Percentiles rank a stretch among this genome's conserved stretches.
These are phyloP conservation scores for Fagus crenata DNA, from an alignment of 306 rosid species.

Conservation along the genomic window DNA sequence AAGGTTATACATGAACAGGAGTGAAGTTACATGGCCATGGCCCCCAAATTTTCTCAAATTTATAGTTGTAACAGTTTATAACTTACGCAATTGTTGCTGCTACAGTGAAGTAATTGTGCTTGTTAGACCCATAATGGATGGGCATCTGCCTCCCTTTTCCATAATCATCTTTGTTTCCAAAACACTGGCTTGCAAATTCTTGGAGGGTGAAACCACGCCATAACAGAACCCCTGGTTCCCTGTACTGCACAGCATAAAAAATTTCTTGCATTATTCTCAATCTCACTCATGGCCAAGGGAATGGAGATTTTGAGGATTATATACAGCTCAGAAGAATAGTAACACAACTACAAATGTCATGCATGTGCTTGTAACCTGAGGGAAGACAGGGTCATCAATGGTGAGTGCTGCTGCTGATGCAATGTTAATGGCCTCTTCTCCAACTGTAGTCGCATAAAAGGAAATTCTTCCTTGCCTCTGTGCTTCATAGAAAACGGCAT, in stretches of 20 bases:
- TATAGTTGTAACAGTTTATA: conserved; percentile 4
- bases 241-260: conserved; percentile 55
- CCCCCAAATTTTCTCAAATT: background rate
- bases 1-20: background rate
- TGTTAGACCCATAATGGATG: conserved; percentile 76
- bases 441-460: conserved; percentile 63
- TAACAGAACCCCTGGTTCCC: conserved; percentile 78
- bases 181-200: conserved; percentile 87
- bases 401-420: conserved; percentile 89
- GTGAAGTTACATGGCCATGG: background rate
- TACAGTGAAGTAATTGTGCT: conserved; percentile 74
- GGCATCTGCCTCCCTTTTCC: conserved; percentile 98
- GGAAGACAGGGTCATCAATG: conserved; percentile 67
- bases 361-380: conserved; percentile 60
- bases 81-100: conserved; percentile 85
- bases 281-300: conserved; percentile 7
- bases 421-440: conserved; percentile 86
- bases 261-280: conserved; percentile 19
- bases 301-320: background rate
- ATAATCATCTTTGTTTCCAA: conserved; percentile 69
- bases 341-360: background rate
- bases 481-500: conserved; percentile 78
- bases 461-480: conserved; percentile 97
- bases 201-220: conserved; percentile 91
- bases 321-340: conserved; percentile 9